These are phyloP conservation scores for Cylindrotheca fusiformis DNA, from an alignment of 108 stramenopile genomes.

Conservation along the genomic window DNA sequence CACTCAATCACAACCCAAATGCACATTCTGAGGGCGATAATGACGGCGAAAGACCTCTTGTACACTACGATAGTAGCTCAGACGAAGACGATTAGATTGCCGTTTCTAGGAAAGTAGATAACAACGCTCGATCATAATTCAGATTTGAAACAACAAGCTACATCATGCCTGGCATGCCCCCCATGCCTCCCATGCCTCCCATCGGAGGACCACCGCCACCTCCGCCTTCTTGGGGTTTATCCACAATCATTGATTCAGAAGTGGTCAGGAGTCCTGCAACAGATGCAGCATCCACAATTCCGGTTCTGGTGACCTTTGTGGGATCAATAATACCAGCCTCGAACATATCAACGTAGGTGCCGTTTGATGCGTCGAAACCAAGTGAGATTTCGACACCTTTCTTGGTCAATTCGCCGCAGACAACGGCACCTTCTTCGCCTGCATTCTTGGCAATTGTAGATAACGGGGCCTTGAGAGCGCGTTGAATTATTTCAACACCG, in stretches of 20 bases:
- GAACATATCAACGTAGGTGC: slow-evolving; percentile 92
- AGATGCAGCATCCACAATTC: slow-evolving; percentile 96
- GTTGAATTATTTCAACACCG: slow-evolving; percentile 97
- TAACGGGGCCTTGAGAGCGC: slow-evolving; percentile 91
- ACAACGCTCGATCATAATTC: no score
- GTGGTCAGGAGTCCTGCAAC: slow-evolving; percentile 97
- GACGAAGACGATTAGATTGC: slow-evolving; percentile 51
- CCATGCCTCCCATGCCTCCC: slow-evolving; percentile 94
- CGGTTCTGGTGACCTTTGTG: slow-evolving; percentile 99
- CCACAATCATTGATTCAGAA: slow-evolving; percentile 98
- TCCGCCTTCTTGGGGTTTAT: slow-evolving; percentile 83
- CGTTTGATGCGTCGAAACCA: slow-evolving; percentile 92
- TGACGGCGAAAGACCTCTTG: neutral
- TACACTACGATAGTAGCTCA: slow-evolving; percentile 64
- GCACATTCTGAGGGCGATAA: neutral
- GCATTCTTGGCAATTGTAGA: slow-evolving; percentile 96
- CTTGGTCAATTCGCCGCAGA: slow-evolving; percentile 93
- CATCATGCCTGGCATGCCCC: slow-evolving; percentile 81
- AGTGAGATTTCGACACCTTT: slow-evolving; percentile 61
- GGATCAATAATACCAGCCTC: slow-evolving; percentile 98
- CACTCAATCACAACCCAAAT: slow-evolving; percentile 26
- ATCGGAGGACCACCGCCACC: slow-evolving; percentile 50
- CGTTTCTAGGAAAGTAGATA: no score
- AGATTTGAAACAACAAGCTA: slow-evolving; percentile 23
- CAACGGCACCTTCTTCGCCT: slow-evolving; percentile 96